Base-by-base conservation (phyloP, 495 filamentous ascomycete species). In the Pseudoneurospora amorphoporcata region DNA sequence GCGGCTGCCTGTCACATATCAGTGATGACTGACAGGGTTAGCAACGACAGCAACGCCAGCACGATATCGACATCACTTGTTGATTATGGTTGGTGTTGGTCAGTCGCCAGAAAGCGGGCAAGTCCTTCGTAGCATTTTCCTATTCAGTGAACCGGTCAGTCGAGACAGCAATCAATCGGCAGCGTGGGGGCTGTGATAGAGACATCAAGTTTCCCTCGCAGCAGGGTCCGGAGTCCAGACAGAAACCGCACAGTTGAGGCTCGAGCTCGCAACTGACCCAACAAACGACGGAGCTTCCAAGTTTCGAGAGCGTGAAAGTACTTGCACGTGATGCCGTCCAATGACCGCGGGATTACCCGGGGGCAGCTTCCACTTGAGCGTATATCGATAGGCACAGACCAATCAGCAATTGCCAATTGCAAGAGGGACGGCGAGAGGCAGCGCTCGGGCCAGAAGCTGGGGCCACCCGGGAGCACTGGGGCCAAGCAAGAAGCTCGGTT, bases 401-500 rank as follows among this genome's bases (percentile, higher is more conserved):
- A 70, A 70, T 70, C 69, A 70, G 19, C 23, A n/a, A 17, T 19
- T 14, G 39, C 69, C 69, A 70, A 70, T 65, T 65, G 23, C 53
- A 61, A 61, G 53, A 61, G 12, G 53, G 12, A 61, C 53, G 53
- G 14, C 53, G 14, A 65, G 53, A 65, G 53, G 14, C 53, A 65
- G 53, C 53, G 53, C 53, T 65, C 53, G 53, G 53, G 6, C 53
- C 53, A 65, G 29, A 29, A 65, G 53, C 53, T 65, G 53, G 53
- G 53, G 53, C 53, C 53, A 65, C 53, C 53, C 53, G 53, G 53
- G 53, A 65, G 29, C 29, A 35, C 29, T 65, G 53, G 53, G 8
- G 53, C 53, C 53, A 65, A 65, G 53, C 53, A 65, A 65, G 53
- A 65, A 65, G 53, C 53, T 65, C 53, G 53, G 74, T 76, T 76